Conservation (phyloP, 306 rosid species). For the Mimosa bimucronata region DNA sequence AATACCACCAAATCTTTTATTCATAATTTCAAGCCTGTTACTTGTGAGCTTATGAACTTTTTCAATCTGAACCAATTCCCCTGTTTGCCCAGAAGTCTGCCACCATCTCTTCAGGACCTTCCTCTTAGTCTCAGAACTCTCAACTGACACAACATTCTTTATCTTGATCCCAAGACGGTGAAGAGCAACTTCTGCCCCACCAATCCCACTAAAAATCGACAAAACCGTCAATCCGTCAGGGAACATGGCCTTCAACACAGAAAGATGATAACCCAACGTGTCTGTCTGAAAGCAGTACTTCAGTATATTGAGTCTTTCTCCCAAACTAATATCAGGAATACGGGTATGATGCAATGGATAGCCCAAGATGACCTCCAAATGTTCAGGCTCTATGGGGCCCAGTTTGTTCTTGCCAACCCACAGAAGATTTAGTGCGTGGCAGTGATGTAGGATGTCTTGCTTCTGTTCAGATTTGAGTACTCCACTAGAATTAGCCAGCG, state of each 20-base stretch:
- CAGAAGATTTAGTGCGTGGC: constrained; percentile 66
- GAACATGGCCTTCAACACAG: constrained; percentile 65
- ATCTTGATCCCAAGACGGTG: constrained; percentile 73
- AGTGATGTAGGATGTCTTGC: constrained; percentile 64
- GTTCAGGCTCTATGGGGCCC: constrained; percentile 66
- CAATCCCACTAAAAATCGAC: constrained; percentile 80
- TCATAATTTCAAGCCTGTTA: constrained; percentile 56
- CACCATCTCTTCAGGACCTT: constrained; percentile 83
- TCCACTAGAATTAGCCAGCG: constrained; percentile 57
- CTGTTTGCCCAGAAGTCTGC: constrained; percentile 65
- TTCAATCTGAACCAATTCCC: constrained; percentile 74
- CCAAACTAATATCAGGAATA: constrained; percentile 44
- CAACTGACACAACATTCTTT: constrained; percentile 76
- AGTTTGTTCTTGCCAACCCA: constrained; percentile 73
- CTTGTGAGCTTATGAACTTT: constrained; percentile 70
- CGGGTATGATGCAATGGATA: constrained; percentile 77
- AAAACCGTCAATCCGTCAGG: constrained; percentile 71
- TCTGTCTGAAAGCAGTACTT: constrained; percentile 85
- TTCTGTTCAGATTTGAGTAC: constrained; percentile 59
- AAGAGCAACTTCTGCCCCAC: constrained; percentile 86
- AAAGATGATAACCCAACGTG: constrained; percentile 75
- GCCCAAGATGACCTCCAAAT: constrained; percentile 72
- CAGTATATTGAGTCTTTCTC: constrained; percentile 65
- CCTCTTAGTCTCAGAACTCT: constrained; percentile 65
- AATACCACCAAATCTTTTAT: constrained; percentile 59